These are phyloP conservation scores for Xerocomus amazonicus DNA, from an alignment of 1,284 basidiomycete genomes.

Conservation along the genomic window DNA sequence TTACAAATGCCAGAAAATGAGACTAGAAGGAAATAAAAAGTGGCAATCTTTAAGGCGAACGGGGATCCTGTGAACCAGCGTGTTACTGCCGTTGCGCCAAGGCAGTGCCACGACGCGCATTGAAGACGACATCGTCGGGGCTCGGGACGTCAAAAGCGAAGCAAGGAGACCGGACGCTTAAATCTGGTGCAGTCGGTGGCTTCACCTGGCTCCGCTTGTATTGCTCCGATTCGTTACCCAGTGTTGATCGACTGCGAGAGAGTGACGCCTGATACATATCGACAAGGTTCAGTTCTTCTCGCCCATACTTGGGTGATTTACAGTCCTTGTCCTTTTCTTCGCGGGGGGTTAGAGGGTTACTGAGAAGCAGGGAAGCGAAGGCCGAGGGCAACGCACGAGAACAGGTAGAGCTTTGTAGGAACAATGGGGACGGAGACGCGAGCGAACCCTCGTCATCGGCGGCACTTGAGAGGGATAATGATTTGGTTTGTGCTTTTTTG, in stretches of 20 bases:
- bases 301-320: conserved; percentile 29
- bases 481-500: conserved; percentile 48
- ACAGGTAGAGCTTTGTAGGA: conserved; percentile 46
- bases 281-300: conserved; percentile 30
- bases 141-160: conserved; percentile 82
- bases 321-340: conserved; percentile 35
- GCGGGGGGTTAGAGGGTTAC: conserved; percentile 44
- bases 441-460: conserved; percentile 38
- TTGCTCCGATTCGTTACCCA: conserved; percentile 15
- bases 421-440: conserved; percentile 50
- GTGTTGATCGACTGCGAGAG: conserved; percentile 33
- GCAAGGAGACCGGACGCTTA: conserved; percentile 30
- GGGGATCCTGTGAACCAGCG: conserved; percentile 25
- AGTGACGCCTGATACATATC: conserved; percentile 31
- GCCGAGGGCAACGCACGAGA: conserved; percentile 70
- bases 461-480: conserved; percentile 30
- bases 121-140: conserved; percentile 81
- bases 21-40: conserved; percentile 29
- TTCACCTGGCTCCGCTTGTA: conserved; percentile 9
- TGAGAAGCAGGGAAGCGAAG: conserved; percentile 69
- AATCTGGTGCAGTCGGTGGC: conserved; percentile 19
- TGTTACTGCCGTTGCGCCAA: conserved; percentile 42
- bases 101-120: conserved; percentile 73
- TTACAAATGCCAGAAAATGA: conserved; percentile 34
- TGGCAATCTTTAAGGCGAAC: conserved; percentile 15